Evolutionary conservation across 1,284 basidiomycete genomes (phyloP).

Genomic region (Coriolopsis trogii): DNA sequence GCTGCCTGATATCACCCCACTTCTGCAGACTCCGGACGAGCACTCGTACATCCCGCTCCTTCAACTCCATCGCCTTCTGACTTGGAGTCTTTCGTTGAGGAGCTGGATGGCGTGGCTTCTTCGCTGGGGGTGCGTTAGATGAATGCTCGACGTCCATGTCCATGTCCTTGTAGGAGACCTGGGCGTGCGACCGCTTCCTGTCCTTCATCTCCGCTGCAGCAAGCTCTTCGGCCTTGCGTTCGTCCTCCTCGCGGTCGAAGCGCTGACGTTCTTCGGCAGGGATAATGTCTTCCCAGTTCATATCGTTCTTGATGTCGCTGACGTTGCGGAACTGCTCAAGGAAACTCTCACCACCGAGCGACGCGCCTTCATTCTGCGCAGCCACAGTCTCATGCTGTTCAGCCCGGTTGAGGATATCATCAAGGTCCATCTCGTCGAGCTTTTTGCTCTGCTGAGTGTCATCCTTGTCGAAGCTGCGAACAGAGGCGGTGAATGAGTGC

Average conservation of each 20-base stretch:
- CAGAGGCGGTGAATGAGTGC: conserved; percentile 11
- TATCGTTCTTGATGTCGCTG: conserved; percentile 97
- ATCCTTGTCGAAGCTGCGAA: conserved; percentile 90
- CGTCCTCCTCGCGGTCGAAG: conserved; percentile 84
- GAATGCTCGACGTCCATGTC: conserved; percentile 87
- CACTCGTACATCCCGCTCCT: conserved; percentile 95
- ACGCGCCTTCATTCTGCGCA: conserved; percentile 77
- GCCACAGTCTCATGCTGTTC: conserved; percentile 96
- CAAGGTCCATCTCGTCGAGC: conserved; percentile 98
- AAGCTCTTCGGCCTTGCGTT: conserved; percentile 69
- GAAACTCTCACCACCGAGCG: conserved; percentile 96
- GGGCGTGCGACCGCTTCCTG: conserved; percentile 84
- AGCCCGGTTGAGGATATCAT: conserved; percentile 96
- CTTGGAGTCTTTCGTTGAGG: conserved; percentile 83
- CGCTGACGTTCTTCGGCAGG: conserved; percentile 90
- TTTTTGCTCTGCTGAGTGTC: conserved; percentile 93
- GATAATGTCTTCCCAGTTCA: conserved; percentile 99
- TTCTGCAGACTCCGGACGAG: conserved; percentile 94
- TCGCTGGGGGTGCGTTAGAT: conserved; percentile 56
- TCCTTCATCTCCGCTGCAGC: conserved; percentile 67
- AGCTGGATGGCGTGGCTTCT: conserved; percentile 72
- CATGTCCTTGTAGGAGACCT: conserved; percentile 90
- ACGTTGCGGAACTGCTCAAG: conserved; percentile 94
- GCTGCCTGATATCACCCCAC: conserved; percentile 96
- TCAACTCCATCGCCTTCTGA: conserved; percentile 95